Evolutionary conservation across 1,284 basidiomycete genomes (phyloP).

Genomic region (Singerocomus inundabilis): DNA sequence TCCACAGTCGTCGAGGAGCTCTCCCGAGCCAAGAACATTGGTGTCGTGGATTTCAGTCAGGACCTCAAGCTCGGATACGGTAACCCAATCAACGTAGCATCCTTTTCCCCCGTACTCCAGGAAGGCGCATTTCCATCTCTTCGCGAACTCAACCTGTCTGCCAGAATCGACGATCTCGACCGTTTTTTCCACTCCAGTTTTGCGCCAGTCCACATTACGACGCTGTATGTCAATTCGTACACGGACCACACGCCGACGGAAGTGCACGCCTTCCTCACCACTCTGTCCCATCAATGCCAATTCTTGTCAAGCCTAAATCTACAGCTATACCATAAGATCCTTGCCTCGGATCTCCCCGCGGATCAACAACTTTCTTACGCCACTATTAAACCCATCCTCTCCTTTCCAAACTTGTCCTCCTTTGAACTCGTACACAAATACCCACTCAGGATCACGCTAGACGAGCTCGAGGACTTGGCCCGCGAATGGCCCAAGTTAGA

Average conservation of each 20-base stretch:
- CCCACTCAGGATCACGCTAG: conserved; percentile 46
- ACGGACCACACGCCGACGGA: conserved; percentile 40
- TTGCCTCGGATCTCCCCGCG: conserved; percentile 12
- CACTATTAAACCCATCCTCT: conserved; percentile 49
- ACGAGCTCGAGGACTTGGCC: conserved; percentile 51
- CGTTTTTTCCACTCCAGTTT: conserved; percentile 45
- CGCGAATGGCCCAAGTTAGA: conserved; percentile 49
- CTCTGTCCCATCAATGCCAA: conserved; percentile 47
- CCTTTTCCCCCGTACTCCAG: conserved; percentile 43
- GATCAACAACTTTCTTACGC: conserved; percentile 43
- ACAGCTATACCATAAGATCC: conserved; percentile 31
- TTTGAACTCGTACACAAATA: conserved; percentile 55
- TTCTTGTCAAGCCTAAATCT: conserved; percentile 44
- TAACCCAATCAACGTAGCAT: conserved; percentile 39
- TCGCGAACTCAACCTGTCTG: conserved; percentile 50
- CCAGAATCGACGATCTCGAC: conserved; percentile 42
- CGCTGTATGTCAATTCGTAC: conserved; percentile 51
- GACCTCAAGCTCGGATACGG: conserved; percentile 42
- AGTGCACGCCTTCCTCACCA: conserved; percentile 43
- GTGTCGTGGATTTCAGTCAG: conserved; percentile 50
- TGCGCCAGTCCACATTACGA: conserved; percentile 47
- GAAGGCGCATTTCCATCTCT: conserved; percentile 55
- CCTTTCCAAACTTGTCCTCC: conserved; percentile 42
- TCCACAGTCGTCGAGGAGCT: conserved; percentile 44
- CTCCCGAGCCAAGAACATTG: conserved; percentile 45